A percentile compares a stretch with the other conserved stretches of the same genome.
These are phyloP conservation scores for Climacium dendroides DNA, from an alignment of 225 moss, liverwort and hornwort genomes.

Conservation along the genomic window DNA sequence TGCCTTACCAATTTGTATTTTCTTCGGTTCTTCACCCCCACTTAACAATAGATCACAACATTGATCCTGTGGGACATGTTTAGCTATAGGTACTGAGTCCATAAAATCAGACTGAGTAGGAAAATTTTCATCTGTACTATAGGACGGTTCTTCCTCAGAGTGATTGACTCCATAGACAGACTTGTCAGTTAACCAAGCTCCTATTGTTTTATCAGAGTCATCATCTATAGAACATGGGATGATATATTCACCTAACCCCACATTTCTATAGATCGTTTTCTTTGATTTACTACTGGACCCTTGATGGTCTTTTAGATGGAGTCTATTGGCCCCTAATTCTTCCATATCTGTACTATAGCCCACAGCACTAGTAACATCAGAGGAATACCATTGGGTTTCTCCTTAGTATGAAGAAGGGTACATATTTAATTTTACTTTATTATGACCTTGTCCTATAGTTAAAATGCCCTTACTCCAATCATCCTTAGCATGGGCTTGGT, in stretches of 20 bases:
- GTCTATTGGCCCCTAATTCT: neutral
- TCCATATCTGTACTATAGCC: neutral
- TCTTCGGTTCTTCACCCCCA: rapidly evolving
- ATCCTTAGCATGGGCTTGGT: neutral
- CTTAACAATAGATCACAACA: neutral
- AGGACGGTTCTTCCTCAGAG: rapidly evolving
- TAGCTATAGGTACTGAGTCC: neutral
- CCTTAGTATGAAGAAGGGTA: rapidly evolving
- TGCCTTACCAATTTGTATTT: rapidly evolving
- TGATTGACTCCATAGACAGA: rapidly evolving
- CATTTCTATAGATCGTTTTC: neutral
- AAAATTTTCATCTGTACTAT: rapidly evolving
- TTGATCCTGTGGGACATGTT: neutral
- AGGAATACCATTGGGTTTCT: rapidly evolving
- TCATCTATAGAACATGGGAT: neutral
- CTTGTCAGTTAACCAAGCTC: neutral
- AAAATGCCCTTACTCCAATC: neutral
- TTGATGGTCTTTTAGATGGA: neutral
- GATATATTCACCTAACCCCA: rapidly evolving
- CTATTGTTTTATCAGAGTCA: neutral
- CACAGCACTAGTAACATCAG: neutral
- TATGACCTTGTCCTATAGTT: neutral
- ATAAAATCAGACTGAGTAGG: rapidly evolving
- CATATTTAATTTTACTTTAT: neutral
- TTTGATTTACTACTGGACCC: too few species aligned